phyloP scores from a whole-genome alignment of 345 rosid genomes.

The Hypericum androsaemum region DNA sequence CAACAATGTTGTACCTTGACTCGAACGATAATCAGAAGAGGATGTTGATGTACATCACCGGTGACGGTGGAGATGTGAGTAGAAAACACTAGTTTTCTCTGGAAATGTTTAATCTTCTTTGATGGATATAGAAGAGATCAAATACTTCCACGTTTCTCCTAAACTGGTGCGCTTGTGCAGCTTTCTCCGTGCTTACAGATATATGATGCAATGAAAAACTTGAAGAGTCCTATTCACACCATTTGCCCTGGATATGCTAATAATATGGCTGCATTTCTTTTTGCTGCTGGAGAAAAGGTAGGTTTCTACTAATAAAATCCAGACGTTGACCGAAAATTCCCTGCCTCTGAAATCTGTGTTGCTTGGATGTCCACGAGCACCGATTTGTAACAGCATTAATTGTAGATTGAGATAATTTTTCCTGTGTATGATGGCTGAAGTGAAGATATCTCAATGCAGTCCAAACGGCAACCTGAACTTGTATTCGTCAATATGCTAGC shows the following conservation, averaged over 20 bases:
- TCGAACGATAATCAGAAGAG: constrained; percentile 57
- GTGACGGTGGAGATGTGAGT: constrained; percentile 92
- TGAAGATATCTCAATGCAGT: too few relatives aligned
- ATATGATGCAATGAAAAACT: constrained; percentile 78
- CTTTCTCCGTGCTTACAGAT: constrained; percentile 75
- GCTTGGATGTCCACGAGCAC: not conserved
- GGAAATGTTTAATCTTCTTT: not conserved
- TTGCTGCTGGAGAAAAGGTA: constrained; percentile 92
- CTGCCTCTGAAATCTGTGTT: not conserved
- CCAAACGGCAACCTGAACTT: too few relatives aligned
- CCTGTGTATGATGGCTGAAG: too few relatives aligned
- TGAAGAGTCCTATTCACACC: constrained; percentile 76
- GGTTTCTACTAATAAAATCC: not conserved
- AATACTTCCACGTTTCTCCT: constrained; percentile 3
- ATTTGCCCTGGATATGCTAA: constrained; percentile 67
- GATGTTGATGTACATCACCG: constrained; percentile 56
- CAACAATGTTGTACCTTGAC: constrained; percentile 88
- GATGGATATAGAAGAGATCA: not conserved
- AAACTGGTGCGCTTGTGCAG: constrained; percentile 27
- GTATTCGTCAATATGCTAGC: too few relatives aligned
- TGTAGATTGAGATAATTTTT: too few relatives aligned
- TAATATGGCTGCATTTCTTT: constrained; percentile 77
- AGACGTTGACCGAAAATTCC: not conserved
- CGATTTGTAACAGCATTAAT: too few relatives aligned
- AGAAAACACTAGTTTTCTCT: constrained; percentile 9